phyloP scores from a whole-genome alignment of 2,329 filamentous ascomycete species.

The Botrytis aclada region DNA sequence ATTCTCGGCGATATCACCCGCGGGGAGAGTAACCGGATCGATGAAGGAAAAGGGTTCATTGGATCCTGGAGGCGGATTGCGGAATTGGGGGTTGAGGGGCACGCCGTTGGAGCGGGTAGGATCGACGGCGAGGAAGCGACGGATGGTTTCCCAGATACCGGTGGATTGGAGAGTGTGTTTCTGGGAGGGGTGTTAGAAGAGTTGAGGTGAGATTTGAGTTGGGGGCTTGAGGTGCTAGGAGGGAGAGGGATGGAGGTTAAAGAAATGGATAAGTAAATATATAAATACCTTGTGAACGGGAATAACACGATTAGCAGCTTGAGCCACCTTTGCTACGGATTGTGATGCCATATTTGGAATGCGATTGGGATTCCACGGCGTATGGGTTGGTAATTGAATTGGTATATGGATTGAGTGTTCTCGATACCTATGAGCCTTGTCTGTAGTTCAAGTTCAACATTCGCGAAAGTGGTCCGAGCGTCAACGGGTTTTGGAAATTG shows the following conservation, averaged over 20 bases:
- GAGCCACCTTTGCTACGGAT: conserved; percentile 55
- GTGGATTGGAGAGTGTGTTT: conserved; percentile 94
- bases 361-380: conserved; percentile 31
- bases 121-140: conserved; percentile 75
- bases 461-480: background rate
- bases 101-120: conserved; percentile 86
- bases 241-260: conserved; percentile 16
- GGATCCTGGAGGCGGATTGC: conserved; percentile 76
- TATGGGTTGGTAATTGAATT: background rate
- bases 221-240: conserved; percentile 22
- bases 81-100: conserved; percentile 89
- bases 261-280: background rate
- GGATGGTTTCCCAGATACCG: conserved; percentile 83
- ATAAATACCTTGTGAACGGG: conserved; percentile 55
- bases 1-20: conserved; percentile 85
- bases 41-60: conserved; percentile 70
- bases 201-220: conserved; percentile 24
- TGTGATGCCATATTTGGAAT: conserved; percentile 45
- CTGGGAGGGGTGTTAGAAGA: conserved; percentile 46
- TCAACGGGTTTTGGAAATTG: conserved; percentile 1
- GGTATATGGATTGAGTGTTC: background rate
- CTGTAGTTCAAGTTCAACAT: background rate
- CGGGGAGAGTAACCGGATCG: conserved; percentile 80
- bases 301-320: conserved; percentile 53
- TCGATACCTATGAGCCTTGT: background rate